Evolutionary conservation across 2,329 filamentous ascomycete species (phyloP).

Genomic region (Fusarium lyarnte): DNA sequence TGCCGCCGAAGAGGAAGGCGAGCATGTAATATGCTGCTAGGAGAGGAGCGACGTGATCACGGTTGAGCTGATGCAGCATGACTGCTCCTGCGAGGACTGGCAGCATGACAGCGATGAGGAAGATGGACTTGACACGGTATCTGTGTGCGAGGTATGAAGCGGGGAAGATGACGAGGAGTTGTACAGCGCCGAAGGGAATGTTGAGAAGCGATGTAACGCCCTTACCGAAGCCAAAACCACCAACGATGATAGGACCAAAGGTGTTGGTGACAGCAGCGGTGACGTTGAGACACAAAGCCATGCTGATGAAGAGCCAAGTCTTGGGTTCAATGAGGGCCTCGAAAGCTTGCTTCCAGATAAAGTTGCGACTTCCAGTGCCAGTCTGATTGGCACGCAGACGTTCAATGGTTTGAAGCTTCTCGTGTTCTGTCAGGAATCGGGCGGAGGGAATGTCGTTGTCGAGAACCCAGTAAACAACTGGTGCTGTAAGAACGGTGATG

Average conservation of each 20-base stretch:
- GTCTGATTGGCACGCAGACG: conserved; percentile 79
- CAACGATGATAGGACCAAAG: conserved; percentile 71
- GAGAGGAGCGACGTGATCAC: conserved; percentile 52
- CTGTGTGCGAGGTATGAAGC: conserved; percentile 67
- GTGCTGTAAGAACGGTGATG: conserved; percentile 66
- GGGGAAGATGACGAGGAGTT: conserved; percentile 67
- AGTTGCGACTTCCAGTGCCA: conserved; percentile 76
- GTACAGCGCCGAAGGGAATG: conserved; percentile 72
- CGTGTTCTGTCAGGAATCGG: conserved; percentile 69
- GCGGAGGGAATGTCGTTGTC: conserved; percentile 67
- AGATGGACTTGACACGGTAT: conserved; percentile 64
- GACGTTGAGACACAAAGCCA: conserved; percentile 71
- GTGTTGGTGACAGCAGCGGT: conserved; percentile 70
- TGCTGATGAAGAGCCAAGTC: conserved; percentile 67
- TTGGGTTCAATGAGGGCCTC: conserved; percentile 60
- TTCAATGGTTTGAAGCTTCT: conserved; percentile 74
- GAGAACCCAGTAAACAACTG: conserved; percentile 67
- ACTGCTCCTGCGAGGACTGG: conserved; percentile 69
- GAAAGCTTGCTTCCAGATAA: conserved; percentile 72
- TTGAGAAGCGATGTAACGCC: conserved; percentile 69
- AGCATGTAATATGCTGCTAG: conserved; percentile 72
- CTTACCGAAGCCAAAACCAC: conserved; percentile 68
- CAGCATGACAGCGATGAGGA: conserved; percentile 63
- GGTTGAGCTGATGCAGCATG: conserved; percentile 64
- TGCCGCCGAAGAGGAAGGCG: conserved; percentile 72